These are phyloP conservation scores for Magnolia sinica DNA, from an alignment of 164 flowering plant genomes.

Conservation along the genomic window DNA sequence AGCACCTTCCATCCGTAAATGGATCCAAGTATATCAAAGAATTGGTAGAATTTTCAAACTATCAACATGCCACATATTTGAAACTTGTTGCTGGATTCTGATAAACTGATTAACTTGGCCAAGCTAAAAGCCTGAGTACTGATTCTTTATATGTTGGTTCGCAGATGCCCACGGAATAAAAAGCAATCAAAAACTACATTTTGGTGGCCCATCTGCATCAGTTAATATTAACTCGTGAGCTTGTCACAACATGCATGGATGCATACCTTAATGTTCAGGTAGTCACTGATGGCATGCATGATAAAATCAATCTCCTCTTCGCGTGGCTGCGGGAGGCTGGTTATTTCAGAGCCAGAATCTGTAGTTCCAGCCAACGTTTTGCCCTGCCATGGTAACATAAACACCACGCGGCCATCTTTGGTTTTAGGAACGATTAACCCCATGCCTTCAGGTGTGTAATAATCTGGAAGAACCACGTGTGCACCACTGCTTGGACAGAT, in stretches of 20 bases:
- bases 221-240: not conserved
- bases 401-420: not conserved
- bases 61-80: not conserved
- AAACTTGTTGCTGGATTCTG: not conserved
- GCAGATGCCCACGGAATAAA: not conserved
- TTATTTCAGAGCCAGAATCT: not conserved
- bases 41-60: not conserved
- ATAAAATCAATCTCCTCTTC: not conserved
- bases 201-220: not conserved
- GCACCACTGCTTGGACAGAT: not conserved
- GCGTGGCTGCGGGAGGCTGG: not conserved
- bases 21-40: not conserved
- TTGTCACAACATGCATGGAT: not conserved
- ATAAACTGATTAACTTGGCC: not conserved
- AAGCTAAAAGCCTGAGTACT: not conserved
- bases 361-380: not conserved
- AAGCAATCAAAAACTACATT: not conserved
- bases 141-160: not conserved
- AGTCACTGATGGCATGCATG: not conserved
- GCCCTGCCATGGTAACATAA: not conserved
- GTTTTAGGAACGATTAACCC: slow-evolving; percentile 10
- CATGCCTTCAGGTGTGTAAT: slow-evolving; percentile 18
- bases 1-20: not conserved
- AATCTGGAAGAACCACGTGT: slow-evolving; percentile 20
- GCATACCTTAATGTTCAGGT: not conserved